phyloP scores from a whole-genome alignment of 352 stramenopile genomes.

The Nothophytophthora sp. region DNA sequence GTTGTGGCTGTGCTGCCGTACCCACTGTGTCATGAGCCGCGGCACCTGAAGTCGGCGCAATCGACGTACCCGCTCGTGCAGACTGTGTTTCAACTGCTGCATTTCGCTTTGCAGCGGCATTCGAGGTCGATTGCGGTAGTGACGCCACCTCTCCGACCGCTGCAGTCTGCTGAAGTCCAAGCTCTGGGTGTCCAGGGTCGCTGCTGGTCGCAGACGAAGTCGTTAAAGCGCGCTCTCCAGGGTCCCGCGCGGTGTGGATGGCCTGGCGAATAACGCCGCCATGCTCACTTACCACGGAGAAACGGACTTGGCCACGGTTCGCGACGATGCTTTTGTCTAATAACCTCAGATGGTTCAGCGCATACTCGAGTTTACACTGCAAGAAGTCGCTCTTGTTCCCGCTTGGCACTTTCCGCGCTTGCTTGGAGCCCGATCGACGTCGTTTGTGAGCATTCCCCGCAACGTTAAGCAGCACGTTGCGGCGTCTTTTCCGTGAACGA shows the following conservation, averaged over 20 bases:
- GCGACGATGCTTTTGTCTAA: constrained; percentile 24
- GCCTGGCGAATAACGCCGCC: constrained; percentile 28
- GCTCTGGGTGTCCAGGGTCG: not conserved
- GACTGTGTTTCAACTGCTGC: no score
- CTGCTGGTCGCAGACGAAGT: constrained; percentile 2
- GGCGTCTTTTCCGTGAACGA: no score
- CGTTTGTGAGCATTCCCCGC: constrained; percentile 7
- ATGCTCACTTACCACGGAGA: constrained; percentile 28
- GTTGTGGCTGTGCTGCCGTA: no score
- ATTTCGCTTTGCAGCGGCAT: no score
- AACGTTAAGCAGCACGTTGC: no score
- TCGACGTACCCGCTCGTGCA: no score
- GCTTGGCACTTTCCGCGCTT: constrained; percentile 16
- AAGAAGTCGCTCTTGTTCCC: constrained; percentile 33
- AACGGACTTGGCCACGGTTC: constrained; percentile 35
- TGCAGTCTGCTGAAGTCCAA: not conserved
- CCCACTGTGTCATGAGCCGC: not conserved
- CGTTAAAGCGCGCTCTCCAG: constrained; percentile 14
- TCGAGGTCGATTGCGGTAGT: not conserved
- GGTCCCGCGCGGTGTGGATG: constrained; percentile 23
- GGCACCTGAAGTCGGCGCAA: not conserved
- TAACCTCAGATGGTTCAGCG: constrained; percentile 40
- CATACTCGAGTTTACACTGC: constrained; percentile 33
- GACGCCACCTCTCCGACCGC: not conserved
- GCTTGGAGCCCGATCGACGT: constrained; percentile 14